Evolutionary conservation across 805 yeast genomes (phyloP).

Genomic region (Nakazawaea anatomiae): DNA sequence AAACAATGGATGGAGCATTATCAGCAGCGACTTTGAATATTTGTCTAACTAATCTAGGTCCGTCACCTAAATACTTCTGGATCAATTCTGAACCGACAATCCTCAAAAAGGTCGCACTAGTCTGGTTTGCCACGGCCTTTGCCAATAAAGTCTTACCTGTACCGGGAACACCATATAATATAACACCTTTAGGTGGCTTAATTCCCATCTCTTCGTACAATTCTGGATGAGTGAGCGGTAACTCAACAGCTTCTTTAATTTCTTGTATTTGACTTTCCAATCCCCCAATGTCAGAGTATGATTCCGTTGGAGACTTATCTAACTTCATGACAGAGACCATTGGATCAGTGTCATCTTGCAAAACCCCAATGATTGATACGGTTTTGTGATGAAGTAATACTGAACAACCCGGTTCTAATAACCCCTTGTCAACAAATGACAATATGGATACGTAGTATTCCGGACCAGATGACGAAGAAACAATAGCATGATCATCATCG

Average conservation of each 20-base stretch:
- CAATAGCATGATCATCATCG: constrained; percentile 98
- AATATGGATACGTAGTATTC: constrained; percentile 95
- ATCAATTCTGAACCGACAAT: constrained; percentile 97
- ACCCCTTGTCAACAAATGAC: constrained; percentile 94
- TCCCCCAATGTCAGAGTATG: constrained; percentile 97
- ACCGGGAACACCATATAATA: constrained; percentile 99
- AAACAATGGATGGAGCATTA: constrained; percentile 96
- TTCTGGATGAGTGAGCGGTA: constrained; percentile 98
- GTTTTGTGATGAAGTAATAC: constrained; percentile 94
- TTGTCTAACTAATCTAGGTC: constrained; percentile 95
- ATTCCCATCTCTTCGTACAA: constrained; percentile 91
- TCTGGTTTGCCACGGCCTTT: constrained; percentile 98
- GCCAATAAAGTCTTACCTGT: constrained; percentile 97
- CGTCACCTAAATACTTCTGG: constrained; percentile 98
- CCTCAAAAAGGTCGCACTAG: constrained; percentile 93
- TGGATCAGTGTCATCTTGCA: constrained; percentile 95
- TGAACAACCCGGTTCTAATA: constrained; percentile 95
- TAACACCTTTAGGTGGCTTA: constrained; percentile 96
- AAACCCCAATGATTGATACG: constrained; percentile 94
- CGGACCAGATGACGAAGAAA: constrained; percentile 91
- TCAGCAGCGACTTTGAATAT: constrained; percentile 97
- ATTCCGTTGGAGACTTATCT: constrained; percentile 97
- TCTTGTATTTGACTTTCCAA: constrained; percentile 97
- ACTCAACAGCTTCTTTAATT: constrained; percentile 94
- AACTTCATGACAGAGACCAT: constrained; percentile 99